Percentiles rank a stretch among this genome's conserved stretches.
phyloP scores from a whole-genome alignment of 306 rosid species.

The Citrullus mucosospermus region DNA sequence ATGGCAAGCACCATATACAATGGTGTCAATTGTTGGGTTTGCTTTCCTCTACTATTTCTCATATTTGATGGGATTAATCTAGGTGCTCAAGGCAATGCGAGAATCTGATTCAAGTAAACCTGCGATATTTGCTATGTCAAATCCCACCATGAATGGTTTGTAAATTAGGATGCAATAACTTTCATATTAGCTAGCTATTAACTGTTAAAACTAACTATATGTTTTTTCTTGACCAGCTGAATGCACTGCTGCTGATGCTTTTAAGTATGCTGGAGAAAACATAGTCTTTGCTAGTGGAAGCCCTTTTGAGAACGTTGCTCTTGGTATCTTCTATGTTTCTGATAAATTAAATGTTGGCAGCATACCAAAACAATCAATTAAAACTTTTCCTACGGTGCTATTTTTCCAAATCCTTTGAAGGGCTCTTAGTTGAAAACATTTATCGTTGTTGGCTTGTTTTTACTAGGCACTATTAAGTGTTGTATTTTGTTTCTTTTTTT shows the following conservation, averaged over 20 bases:
- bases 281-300: slow-evolving; percentile 96
- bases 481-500: too few relatives aligned
- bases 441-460: too few relatives aligned
- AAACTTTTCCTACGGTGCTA: background rate
- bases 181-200: background rate
- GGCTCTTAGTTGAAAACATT: too few relatives aligned
- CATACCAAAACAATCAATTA: background rate
- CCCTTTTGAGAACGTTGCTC: slow-evolving; percentile 76
- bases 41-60: slow-evolving; percentile 9
- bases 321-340: slow-evolving; percentile 39
- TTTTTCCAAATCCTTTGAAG: too few relatives aligned
- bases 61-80: slow-evolving; percentile 21
- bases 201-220: background rate
- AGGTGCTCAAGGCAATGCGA: slow-evolving; percentile 94
- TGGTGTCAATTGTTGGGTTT: background rate
- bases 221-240: slow-evolving; percentile 50
- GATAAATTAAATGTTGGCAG: slow-evolving; percentile 13
- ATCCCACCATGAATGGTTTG: slow-evolving; percentile 97
- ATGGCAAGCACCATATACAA: background rate
- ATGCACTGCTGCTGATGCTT: slow-evolving; percentile 93
- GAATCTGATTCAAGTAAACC: slow-evolving; percentile 91
- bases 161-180: slow-evolving; percentile 23
- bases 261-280: slow-evolving; percentile 78
- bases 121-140: slow-evolving; percentile 97
- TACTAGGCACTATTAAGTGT: too few relatives aligned